Evolutionary conservation across 257 asterid genomes (phyloP), one percentile per base, ranked within the genome.

Genomic region (Penstemon newberryi): DNA sequence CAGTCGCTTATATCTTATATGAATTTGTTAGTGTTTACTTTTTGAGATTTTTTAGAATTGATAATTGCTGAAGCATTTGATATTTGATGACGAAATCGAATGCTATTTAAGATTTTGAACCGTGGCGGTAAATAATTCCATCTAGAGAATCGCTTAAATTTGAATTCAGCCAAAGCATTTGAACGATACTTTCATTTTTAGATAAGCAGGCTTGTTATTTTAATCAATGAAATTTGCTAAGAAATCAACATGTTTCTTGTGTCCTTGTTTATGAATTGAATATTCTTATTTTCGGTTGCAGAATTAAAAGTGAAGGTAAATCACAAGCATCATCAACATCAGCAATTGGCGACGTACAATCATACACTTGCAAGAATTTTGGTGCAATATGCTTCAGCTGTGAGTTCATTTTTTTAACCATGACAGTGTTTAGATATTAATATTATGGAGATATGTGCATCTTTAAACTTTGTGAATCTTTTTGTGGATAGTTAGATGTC

Each of bases 361-460:
- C 95, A 82, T 72, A 91, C 98, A 5, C 88, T 94, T 69, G 96
- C 98, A 53, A 81, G 65, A 73, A 85, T 80, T 62, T 71, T 94
- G 83, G 98, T 81, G 73, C 89, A 91, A 73, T 94, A 91, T 83
- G 96, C 99, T 71, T 91, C 99, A 13, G 99, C 96, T 15, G 99
- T 94, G 82, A 86, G 96, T 77, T 75, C 43, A 54, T 67, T 67
- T 51, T 63, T 2, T 25, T 25, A 25, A 25, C 33, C 33, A 2
- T 25, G 33, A 56, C 60, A 49, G 64, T 67, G 25, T 62, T 65
- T 58, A 12, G 33, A 52, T 64, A 59, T 42, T 10, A n/a, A 7
- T 7, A 4, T 7, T 59, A 12, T 59, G 46, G 4, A 42, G 2
- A 25, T 57, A 7, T 39, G 8, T 59, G 49, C 9, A 12, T 60